Evolutionary conservation across 306 rosid genomes (phyloP).

Genomic region (Datisca glomerata): DNA sequence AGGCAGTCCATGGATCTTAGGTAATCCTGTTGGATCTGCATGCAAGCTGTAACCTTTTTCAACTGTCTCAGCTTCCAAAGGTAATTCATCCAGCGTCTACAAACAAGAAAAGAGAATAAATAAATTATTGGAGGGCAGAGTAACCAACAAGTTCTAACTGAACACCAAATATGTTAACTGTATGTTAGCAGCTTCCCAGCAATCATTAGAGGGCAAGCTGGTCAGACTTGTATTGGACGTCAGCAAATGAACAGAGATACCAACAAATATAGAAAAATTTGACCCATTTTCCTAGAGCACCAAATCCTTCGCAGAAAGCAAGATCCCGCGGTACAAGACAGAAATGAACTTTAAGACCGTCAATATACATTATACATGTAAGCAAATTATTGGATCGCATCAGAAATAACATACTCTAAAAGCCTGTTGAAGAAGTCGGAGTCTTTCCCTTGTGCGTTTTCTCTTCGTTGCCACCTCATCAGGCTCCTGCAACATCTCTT

Average conservation of each 20-base stretch:
- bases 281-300: no score
- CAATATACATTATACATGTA: no score
- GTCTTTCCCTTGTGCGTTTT: conserved; percentile 78
- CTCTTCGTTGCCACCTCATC: conserved; percentile 79
- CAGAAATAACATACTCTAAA: conserved; percentile 47
- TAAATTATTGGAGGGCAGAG: background rate
- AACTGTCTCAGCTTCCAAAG: conserved; percentile 87
- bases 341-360: no score
- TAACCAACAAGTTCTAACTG: no score
- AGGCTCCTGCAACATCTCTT: conserved; percentile 97
- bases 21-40: conserved; percentile 73
- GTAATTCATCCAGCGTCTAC: conserved; percentile 88
- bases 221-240: no score
- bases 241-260: no score
- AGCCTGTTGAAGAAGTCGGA: conserved; percentile 83
- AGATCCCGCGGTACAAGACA: no score
- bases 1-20: conserved; percentile 77
- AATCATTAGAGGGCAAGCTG: no score
- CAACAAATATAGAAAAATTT: no score
- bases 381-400: conserved; percentile 1
- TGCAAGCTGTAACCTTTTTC: conserved; percentile 77
- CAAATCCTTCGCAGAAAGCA: no score
- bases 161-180: no score
- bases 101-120: conserved; percentile 10
- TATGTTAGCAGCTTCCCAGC: no score